phyloP scores from a whole-genome alignment of 2,329 filamentous ascomycete genomes.

The Trichoderma guizhouense region DNA sequence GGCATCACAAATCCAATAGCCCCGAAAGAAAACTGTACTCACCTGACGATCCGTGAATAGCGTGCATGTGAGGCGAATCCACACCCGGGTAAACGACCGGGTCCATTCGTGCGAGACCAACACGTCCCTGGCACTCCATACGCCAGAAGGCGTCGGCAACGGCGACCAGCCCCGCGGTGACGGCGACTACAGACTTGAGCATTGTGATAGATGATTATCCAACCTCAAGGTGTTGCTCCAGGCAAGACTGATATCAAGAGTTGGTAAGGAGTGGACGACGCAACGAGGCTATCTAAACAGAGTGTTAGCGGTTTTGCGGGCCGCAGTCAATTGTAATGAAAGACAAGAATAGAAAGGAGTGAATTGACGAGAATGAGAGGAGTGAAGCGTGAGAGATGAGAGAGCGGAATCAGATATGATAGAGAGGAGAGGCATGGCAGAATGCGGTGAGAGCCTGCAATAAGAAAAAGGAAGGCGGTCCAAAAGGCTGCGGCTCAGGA shows the following conservation, averaged over 20 bases:
- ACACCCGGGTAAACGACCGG: slow-evolving; percentile 65
- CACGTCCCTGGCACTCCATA: slow-evolving; percentile 73
- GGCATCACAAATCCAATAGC: slow-evolving; percentile 23
- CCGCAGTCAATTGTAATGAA: not conserved
- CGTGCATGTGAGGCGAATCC: slow-evolving; percentile 65
- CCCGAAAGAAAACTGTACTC: slow-evolving; percentile 33
- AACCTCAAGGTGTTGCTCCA: slow-evolving; percentile 23
- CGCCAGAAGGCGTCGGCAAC: slow-evolving; percentile 75
- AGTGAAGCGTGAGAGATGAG: not conserved
- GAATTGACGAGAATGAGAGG: not conserved
- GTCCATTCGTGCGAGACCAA: slow-evolving; percentile 71
- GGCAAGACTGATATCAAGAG: slow-evolving; percentile 19
- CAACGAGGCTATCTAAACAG: slow-evolving; percentile 33
- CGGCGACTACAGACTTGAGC: slow-evolving; percentile 33
- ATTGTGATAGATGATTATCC: slow-evolving; percentile 29
- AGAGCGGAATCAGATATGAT: not conserved
- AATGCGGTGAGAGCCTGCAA: not conserved
- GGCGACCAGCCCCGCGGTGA: slow-evolving; percentile 35
- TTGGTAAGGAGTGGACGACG: slow-evolving; percentile 35
- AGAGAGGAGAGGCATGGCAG: not conserved
- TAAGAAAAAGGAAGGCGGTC: not conserved
- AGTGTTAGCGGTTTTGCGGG: slow-evolving; percentile 3
- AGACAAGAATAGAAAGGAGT: not conserved
- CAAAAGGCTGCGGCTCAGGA: not conserved
- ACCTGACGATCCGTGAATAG: slow-evolving; percentile 74